Evolutionary conservation across 2,329 filamentous ascomycete species (phyloP).

Genomic region (Alternaria burnsii): DNA sequence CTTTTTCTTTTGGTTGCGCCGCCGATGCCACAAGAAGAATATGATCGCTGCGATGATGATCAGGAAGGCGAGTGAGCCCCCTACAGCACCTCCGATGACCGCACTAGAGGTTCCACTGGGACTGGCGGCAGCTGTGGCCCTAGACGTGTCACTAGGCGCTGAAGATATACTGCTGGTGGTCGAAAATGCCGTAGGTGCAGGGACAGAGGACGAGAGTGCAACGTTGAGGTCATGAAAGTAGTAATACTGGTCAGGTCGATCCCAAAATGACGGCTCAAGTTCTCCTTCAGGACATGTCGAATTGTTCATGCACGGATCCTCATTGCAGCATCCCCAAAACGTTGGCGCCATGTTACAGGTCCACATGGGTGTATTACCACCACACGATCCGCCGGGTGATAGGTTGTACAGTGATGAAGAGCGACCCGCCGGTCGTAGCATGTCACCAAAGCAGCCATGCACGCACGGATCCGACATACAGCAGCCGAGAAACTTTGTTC

Average conservation of each 20-base stretch:
- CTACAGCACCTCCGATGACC: background rate
- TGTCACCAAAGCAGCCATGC: conserved; percentile 41
- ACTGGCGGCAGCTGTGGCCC: background rate
- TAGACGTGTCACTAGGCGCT: background rate
- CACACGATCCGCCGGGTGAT: conserved; percentile 42
- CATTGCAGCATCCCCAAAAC: conserved; percentile 50
- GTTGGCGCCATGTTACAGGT: conserved; percentile 41
- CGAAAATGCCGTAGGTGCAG: background rate
- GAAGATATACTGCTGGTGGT: background rate
- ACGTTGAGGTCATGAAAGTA: conserved; percentile 22
- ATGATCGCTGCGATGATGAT: background rate
- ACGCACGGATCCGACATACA: conserved; percentile 47
- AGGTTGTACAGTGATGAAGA: conserved; percentile 35
- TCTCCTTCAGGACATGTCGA: conserved; percentile 34
- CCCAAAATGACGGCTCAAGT: conserved; percentile 30
- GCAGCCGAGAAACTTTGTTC: conserved; percentile 49
- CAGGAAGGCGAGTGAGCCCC: background rate
- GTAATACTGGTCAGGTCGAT: conserved; percentile 23
- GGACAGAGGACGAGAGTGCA: background rate
- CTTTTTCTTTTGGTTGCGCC: background rate
- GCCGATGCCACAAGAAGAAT: background rate
- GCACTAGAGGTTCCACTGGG: background rate
- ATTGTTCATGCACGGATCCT: conserved; percentile 43
- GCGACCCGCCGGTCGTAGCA: conserved; percentile 42
- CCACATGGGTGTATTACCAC: conserved; percentile 38